phyloP scores from a whole-genome alignment of 495 filamentous ascomycete species.

The Trichocladium uniseriatum region DNA sequence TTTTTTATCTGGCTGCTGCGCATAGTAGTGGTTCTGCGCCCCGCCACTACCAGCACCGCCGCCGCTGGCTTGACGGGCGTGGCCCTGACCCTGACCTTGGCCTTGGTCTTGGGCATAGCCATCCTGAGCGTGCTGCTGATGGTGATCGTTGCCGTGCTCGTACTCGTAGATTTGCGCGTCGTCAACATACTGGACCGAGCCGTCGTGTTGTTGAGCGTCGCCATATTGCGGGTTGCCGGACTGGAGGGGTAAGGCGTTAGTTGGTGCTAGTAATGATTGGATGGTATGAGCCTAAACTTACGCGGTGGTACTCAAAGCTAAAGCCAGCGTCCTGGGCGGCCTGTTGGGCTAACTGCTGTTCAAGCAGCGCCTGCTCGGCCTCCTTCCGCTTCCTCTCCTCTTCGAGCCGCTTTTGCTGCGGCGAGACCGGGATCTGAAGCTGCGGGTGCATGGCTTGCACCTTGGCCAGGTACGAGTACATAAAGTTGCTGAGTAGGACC shows the following conservation, averaged over 20 bases:
- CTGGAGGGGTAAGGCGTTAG: slow-evolving; percentile 13
- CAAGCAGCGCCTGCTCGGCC: slow-evolving; percentile 41
- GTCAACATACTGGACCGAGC: slow-evolving; percentile 35
- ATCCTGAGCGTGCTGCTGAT: slow-evolving; percentile 9
- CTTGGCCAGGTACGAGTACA: slow-evolving; percentile 98
- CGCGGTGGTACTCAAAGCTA: slow-evolving; percentile 45
- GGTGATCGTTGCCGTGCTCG: slow-evolving; percentile 26
- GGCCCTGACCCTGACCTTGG: slow-evolving; percentile 1
- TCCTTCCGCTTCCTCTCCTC: slow-evolving; percentile 58
- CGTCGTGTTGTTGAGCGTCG: slow-evolving; percentile 30
- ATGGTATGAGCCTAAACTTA: slow-evolving; percentile 21
- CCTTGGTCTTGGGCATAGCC: slow-evolving; percentile 5
- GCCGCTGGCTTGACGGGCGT: not conserved
- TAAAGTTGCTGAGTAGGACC: slow-evolving; percentile 97
- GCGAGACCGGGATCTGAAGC: slow-evolving; percentile 63
- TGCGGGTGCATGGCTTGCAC: slow-evolving; percentile 97
- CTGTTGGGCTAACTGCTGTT: slow-evolving; percentile 41
- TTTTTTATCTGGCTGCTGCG: slow-evolving; percentile 4
- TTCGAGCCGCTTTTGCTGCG: slow-evolving; percentile 51
- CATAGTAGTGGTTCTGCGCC: slow-evolving; percentile 14
- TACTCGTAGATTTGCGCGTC: slow-evolving; percentile 42
- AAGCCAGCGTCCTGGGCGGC: slow-evolving; percentile 33
- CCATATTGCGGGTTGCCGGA: slow-evolving; percentile 33
- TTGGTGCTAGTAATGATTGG: not conserved
- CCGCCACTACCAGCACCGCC: not conserved